These are phyloP conservation scores for Solanum hybrid DNA, from an alignment of 305 asterid species.

Conservation along the genomic window DNA sequence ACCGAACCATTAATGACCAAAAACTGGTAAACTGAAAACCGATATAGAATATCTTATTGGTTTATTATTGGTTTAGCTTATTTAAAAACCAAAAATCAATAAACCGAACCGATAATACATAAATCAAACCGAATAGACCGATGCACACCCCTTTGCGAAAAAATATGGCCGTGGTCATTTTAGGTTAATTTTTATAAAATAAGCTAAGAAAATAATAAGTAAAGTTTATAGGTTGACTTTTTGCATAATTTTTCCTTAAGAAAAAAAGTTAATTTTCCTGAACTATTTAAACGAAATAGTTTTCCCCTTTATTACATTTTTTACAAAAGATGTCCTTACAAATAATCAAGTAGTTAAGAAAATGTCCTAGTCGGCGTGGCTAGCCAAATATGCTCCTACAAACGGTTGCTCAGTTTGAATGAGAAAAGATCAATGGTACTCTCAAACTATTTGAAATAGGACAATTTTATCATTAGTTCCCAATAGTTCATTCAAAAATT, in stretches of 20 bases:
- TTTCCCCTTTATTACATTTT: background rate
- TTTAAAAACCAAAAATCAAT: too few relatives aligned
- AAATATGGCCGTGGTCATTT: too few relatives aligned
- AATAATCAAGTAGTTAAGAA: background rate
- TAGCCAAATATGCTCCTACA: background rate
- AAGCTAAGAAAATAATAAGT: background rate
- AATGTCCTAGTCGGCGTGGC: background rate
- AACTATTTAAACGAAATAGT: too few relatives aligned
- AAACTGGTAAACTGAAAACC: too few relatives aligned
- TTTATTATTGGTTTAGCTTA: too few relatives aligned
- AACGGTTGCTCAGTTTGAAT: background rate
- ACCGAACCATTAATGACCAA: too few relatives aligned
- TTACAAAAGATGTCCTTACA: background rate
- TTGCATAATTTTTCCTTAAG: background rate
- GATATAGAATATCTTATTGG: too few relatives aligned
- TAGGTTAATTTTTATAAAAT: background rate
- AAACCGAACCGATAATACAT: too few relatives aligned
- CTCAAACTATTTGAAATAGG: background rate
- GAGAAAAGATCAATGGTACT: background rate
- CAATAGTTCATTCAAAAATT: background rate
- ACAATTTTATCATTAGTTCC: background rate
- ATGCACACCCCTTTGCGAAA: too few relatives aligned
- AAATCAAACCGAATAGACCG: too few relatives aligned
- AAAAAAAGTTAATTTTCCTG: background rate
- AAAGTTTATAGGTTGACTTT: background rate